Evolutionary conservation across 805 yeast species (phyloP).

Genomic region (Saturnispora serradocipensis): DNA sequence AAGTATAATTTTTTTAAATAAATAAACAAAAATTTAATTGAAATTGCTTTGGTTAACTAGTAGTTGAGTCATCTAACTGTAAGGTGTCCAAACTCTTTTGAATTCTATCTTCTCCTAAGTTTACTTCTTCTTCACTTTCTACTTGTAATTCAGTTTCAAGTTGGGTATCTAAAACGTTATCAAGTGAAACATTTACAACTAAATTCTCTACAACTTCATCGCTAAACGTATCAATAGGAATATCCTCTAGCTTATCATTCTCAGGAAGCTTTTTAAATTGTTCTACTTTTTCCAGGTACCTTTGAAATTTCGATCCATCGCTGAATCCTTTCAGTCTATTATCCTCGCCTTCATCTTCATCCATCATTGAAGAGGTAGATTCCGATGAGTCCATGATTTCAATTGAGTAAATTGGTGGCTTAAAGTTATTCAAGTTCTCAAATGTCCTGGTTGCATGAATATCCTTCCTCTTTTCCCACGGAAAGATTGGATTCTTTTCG

Average conservation of each 20-base stretch:
- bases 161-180: neutral
- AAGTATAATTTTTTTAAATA: neutral
- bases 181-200: neutral
- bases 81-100: slow-evolving; percentile 1
- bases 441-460: slow-evolving; percentile 17
- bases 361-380: neutral
- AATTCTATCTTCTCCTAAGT: neutral
- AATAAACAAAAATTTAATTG: neutral
- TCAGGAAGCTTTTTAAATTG: neutral
- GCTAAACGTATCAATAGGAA: neutral
- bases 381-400: slow-evolving; percentile 7
- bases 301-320: slow-evolving; percentile 16
- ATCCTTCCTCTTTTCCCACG: slow-evolving; percentile 24
- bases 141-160: neutral
- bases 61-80: neutral
- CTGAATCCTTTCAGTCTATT: slow-evolving; percentile 16
- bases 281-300: slow-evolving; percentile 14
- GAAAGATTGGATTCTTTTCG: slow-evolving; percentile 27
- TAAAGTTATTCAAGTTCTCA: slow-evolving; percentile 9
- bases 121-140: neutral
- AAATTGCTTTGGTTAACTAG: neutral
- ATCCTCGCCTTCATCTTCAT: neutral
- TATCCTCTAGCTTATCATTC: neutral
- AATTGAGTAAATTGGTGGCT: slow-evolving; percentile 14
- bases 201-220: slow-evolving; percentile 6